Percentiles rank a stretch among this genome's conserved stretches.
Evolutionary conservation across 2,329 filamentous ascomycete genomes (phyloP).

Genomic region (Penicillium verrucosum): DNA sequence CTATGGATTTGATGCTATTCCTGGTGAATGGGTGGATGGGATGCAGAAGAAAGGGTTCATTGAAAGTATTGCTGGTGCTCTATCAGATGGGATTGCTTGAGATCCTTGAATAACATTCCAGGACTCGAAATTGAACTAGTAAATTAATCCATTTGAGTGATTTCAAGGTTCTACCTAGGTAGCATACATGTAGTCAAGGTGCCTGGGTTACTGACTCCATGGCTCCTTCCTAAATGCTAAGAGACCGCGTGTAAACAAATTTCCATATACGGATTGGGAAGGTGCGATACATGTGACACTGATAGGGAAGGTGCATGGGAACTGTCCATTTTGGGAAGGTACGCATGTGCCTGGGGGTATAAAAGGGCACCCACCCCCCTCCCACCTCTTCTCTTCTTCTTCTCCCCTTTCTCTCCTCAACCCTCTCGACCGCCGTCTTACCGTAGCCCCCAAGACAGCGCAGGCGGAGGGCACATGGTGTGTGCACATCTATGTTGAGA

Average conservation of each 20-base stretch:
- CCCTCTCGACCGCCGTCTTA: neutral
- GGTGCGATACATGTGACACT: neutral
- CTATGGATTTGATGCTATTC: slow-evolving; percentile 38
- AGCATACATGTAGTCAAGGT: neutral
- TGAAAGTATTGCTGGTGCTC: slow-evolving; percentile 4
- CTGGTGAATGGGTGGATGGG: slow-evolving; percentile 29
- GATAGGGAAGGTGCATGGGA: neutral
- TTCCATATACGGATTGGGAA: neutral
- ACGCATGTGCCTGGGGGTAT: neutral
- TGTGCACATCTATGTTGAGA: neutral
- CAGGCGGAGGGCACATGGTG: neutral
- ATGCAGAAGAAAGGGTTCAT: slow-evolving; percentile 28
- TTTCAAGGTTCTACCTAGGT: neutral
- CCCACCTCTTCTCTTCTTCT: neutral
- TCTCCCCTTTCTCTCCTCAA: neutral
- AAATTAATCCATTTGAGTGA: neutral
- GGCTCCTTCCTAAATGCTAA: neutral
- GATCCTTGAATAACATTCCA: neutral
- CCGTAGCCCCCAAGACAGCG: neutral
- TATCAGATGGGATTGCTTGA: neutral
- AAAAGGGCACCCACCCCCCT: neutral
- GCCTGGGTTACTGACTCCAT: neutral
- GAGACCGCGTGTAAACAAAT: neutral
- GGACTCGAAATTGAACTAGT: neutral
- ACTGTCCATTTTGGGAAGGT: neutral